A percentile compares a stretch with the other conserved stretches of the same genome.
Conservation (phyloP, 805 yeast species). For the Suhomyces sp. region DNA sequence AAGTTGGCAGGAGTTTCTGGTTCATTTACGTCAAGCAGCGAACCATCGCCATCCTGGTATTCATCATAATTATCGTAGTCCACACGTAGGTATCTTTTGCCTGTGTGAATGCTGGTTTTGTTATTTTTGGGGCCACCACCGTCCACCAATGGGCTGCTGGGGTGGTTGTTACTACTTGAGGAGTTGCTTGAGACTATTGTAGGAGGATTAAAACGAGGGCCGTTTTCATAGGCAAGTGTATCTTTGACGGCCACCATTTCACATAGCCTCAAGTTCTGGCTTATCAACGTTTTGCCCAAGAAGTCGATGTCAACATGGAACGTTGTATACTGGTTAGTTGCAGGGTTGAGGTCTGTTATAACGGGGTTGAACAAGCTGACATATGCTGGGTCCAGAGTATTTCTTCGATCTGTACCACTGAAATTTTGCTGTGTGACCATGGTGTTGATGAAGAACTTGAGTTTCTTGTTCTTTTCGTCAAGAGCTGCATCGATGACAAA, state of each 20-base stretch:
- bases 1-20: conserved; percentile 3
- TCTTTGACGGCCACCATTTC: conserved; percentile 37
- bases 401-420: background rate
- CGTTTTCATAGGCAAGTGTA: conserved; percentile 21
- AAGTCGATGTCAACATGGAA: conserved; percentile 45
- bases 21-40: background rate
- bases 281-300: conserved; percentile 40
- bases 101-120: background rate
- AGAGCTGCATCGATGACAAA: conserved; percentile 35
- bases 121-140: background rate
- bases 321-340: conserved; percentile 49
- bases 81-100: background rate
- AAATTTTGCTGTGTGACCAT: conserved; percentile 15
- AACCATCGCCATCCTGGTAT: conserved; percentile 1
- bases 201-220: conserved; percentile 25
- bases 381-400: background rate
- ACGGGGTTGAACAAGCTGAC: conserved; percentile 9
- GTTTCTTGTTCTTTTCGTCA: conserved; percentile 25
- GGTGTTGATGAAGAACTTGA: conserved; percentile 37
- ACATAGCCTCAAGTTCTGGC: conserved; percentile 44
- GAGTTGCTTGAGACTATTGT: background rate
- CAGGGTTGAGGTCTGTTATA: conserved; percentile 43
- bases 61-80: background rate
- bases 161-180: background rate
- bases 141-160: background rate